Percentiles rank a stretch among this genome's conserved stretches.
These are phyloP conservation scores for Wickerhamiella pararugosa DNA, from an alignment of 1,139 yeast genomes.

Conservation along the genomic window DNA sequence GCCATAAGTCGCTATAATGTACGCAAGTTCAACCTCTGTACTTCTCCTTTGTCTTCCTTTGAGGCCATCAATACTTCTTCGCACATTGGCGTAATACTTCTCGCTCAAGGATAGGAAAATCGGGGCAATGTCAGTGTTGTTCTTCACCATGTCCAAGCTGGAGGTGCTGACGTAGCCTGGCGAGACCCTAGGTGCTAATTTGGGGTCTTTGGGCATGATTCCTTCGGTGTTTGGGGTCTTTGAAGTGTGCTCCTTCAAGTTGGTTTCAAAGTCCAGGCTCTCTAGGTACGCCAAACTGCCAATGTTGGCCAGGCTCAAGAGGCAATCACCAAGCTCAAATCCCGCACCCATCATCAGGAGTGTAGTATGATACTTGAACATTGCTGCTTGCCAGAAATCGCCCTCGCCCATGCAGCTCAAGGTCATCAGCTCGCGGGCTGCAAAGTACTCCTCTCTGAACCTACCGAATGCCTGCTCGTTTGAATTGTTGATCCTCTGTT, in stretches of 20 bases:
- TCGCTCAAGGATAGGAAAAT: constrained; percentile 8
- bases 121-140: not conserved
- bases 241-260: constrained; percentile 7
- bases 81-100: constrained; percentile 23
- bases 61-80: constrained; percentile 38
- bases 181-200: not conserved
- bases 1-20: constrained; percentile 73
- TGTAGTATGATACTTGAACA: constrained; percentile 50
- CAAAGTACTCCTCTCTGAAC: constrained; percentile 59
- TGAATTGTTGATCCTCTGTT: not conserved
- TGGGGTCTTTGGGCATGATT: constrained; percentile 1
- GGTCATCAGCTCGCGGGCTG: constrained; percentile 53
- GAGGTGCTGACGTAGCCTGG: constrained; percentile 1
- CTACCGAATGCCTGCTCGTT: constrained; percentile 38
- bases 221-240: constrained; percentile 1
- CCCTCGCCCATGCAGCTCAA: constrained; percentile 56
- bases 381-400: constrained; percentile 46
- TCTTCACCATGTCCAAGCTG: constrained; percentile 6
- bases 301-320: constrained; percentile 50
- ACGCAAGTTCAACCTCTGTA: constrained; percentile 40
- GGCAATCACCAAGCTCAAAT: constrained; percentile 46
- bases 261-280: constrained; percentile 42
- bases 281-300: constrained; percentile 60
- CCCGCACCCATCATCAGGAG: constrained; percentile 65
- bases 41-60: constrained; percentile 33